Evolutionary conservation across 768 basidiomycete genomes (phyloP).

Genomic region (Hericium alpestre): DNA sequence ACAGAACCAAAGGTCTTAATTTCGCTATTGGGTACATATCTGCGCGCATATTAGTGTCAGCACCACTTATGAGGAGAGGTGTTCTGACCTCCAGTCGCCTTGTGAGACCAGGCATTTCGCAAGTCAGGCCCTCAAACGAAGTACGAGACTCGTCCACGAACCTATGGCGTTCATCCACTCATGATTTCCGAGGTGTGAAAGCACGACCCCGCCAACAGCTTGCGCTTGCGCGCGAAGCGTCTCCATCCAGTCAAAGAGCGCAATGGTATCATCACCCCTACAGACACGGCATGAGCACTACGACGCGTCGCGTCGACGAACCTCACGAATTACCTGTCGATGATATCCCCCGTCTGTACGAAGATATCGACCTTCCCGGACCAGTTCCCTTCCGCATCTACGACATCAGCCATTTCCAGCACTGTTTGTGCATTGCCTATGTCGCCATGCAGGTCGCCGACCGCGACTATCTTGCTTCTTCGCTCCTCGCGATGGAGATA

Average conservation of each 20-base stretch:
- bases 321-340: slow-evolving; percentile 57
- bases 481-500: neutral
- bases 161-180: slow-evolving; percentile 92
- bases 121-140: neutral
- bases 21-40: slow-evolving; percentile 79
- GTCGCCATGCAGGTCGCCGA: slow-evolving; percentile 92
- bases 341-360: slow-evolving; percentile 94
- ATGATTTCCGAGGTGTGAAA: slow-evolving; percentile 86
- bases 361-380: slow-evolving; percentile 73
- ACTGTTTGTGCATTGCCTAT: slow-evolving; percentile 69
- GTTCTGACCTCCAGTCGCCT: slow-evolving; percentile 77
- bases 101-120: slow-evolving; percentile 5
- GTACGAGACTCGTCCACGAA: slow-evolving; percentile 17
- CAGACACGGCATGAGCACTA: slow-evolving; percentile 1
- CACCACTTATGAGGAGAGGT: neutral
- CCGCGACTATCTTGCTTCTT: slow-evolving; percentile 57
- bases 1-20: slow-evolving; percentile 73
- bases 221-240: slow-evolving; percentile 65
- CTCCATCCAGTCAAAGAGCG: slow-evolving; percentile 80
- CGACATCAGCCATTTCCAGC: slow-evolving; percentile 68
- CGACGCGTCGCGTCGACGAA: neutral
- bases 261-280: slow-evolving; percentile 86
- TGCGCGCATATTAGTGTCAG: slow-evolving; percentile 17
- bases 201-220: slow-evolving; percentile 55
- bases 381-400: slow-evolving; percentile 69